These are phyloP conservation scores for Pilasporangium apinafurcum DNA, from an alignment of 352 stramenopile genomes.

Conservation along the genomic window DNA sequence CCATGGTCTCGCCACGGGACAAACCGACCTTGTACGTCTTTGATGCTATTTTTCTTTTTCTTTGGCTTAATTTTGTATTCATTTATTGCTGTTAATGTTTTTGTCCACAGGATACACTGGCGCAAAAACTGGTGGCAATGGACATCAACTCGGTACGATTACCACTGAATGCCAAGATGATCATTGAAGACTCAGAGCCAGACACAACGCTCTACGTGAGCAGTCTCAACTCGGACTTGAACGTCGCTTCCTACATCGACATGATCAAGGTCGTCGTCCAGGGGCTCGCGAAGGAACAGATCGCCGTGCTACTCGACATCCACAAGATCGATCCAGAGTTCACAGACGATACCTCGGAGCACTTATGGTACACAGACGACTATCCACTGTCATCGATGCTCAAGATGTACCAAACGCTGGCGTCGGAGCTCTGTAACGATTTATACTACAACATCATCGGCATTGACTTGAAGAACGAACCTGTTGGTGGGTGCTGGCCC, in stretches of 20 bases:
- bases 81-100: neutral
- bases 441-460: conserved; percentile 84
- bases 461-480: conserved; percentile 82
- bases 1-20: conserved; percentile 59
- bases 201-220: conserved; percentile 68
- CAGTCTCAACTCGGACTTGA: conserved; percentile 47
- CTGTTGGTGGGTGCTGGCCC: conserved; percentile 65
- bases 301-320: conserved; percentile 76
- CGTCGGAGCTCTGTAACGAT: conserved; percentile 57
- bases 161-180: conserved; percentile 79
- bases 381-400: conserved; percentile 48
- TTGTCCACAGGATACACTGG: conserved; percentile 34
- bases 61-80: neutral
- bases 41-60: neutral
- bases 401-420: conserved; percentile 68
- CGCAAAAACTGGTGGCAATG: conserved; percentile 47
- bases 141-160: conserved; percentile 76
- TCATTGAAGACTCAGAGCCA: conserved; percentile 57
- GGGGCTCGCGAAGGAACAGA: conserved; percentile 70
- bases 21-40: conserved; percentile 41
- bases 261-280: conserved; percentile 86
- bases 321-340: conserved; percentile 81
- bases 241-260: conserved; percentile 66
- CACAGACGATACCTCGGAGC: conserved; percentile 61
- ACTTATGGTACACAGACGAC: conserved; percentile 63